Evolutionary conservation across 495 filamentous ascomycete genomes (phyloP).

Genomic region (Tuber brumale): DNA sequence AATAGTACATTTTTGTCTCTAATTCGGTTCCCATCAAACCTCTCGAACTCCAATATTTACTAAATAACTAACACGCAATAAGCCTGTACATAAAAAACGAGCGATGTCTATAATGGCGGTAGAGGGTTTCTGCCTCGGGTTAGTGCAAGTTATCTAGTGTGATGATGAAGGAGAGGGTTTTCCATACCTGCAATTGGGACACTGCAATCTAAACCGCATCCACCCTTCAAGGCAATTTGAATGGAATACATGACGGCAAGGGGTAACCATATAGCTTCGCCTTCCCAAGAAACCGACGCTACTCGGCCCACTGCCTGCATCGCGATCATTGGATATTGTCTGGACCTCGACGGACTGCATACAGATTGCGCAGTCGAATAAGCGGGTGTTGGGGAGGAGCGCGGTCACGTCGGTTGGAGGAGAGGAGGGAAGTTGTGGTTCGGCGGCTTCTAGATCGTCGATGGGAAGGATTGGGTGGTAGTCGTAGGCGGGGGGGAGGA

Average conservation of each 20-base stretch:
- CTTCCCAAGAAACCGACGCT: constrained; percentile 67
- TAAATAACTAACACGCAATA: neutral
- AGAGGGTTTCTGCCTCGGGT: constrained; percentile 21
- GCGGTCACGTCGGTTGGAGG: constrained; percentile 12
- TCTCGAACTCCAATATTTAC: neutral
- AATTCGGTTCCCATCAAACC: neutral
- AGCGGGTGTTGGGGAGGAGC: constrained; percentile 47
- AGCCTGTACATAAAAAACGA: neutral
- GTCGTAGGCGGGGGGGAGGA: constrained; percentile 72
- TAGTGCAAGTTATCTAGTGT: neutral
- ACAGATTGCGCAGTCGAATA: constrained; percentile 89
- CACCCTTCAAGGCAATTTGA: constrained; percentile 88
- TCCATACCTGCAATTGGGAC: constrained; percentile 87
- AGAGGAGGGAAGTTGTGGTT: constrained; percentile 31
- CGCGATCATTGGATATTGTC: constrained; percentile 55
- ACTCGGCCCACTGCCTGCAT: constrained; percentile 49
- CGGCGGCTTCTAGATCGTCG: constrained; percentile 64
- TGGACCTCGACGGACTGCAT: constrained; percentile 85
- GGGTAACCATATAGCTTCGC: constrained; percentile 90
- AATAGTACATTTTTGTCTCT: neutral
- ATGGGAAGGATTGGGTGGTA: constrained; percentile 90
- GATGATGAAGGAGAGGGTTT: neutral
- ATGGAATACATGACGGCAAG: constrained; percentile 94
- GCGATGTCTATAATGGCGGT: constrained; percentile 20
- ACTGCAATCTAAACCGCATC: constrained; percentile 88